phyloP scores from a whole-genome alignment of 495 filamentous ascomycete species.

The Tricharina praecox region DNA sequence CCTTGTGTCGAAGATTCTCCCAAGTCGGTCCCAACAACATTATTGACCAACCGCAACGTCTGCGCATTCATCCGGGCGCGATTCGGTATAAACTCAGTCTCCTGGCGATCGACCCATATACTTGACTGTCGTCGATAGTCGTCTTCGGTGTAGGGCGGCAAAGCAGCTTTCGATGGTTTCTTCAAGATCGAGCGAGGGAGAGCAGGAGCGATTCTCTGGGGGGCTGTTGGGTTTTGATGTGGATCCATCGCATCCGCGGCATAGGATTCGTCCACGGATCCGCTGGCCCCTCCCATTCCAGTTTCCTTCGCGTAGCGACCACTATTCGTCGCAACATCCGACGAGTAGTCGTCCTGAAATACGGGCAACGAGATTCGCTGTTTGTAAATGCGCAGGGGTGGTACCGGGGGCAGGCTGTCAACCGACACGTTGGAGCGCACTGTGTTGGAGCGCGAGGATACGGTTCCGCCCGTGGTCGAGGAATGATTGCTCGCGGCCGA shows the following conservation, averaged over 20 bases:
- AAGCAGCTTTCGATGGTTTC: slow-evolving; percentile 6
- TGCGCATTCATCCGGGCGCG: slow-evolving; percentile 18
- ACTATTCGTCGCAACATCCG: neutral
- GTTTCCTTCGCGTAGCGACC: no score
- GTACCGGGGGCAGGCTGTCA: slow-evolving; percentile 22
- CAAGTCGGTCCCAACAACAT: neutral
- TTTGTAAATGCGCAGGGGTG: slow-evolving; percentile 25
- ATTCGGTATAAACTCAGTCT: slow-evolving; percentile 8
- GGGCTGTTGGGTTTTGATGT: neutral
- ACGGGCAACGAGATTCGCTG: slow-evolving; percentile 2
- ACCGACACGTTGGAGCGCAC: slow-evolving; percentile 10
- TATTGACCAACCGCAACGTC: slow-evolving; percentile 20
- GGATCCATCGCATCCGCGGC: neutral
- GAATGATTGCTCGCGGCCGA: neutral
- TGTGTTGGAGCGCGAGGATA: neutral
- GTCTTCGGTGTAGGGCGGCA: slow-evolving; percentile 19
- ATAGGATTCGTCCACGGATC: neutral
- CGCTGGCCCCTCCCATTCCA: no score
- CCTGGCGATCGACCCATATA: slow-evolving; percentile 13
- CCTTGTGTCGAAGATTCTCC: neutral
- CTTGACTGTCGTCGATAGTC: slow-evolving; percentile 22
- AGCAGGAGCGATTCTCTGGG: neutral
- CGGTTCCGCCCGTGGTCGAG: no score
- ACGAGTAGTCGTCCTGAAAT: neutral
- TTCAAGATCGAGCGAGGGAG: slow-evolving; percentile 7